Conservation (phyloP, 2,329 filamentous ascomycete species). For the Colletotrichum sansevieriae region DNA sequence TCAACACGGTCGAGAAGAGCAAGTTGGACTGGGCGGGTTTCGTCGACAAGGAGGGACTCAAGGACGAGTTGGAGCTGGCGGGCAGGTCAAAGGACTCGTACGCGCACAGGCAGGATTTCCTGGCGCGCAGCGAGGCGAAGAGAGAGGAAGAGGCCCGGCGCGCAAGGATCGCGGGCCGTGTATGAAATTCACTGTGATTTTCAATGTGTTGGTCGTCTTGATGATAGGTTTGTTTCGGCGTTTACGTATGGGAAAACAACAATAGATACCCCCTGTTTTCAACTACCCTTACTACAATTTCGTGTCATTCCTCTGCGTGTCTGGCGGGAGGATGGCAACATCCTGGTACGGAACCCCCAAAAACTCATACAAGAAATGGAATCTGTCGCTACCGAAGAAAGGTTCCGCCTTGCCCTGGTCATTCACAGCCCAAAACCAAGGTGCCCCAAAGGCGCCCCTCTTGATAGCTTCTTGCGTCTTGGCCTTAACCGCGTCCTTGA, state of each 20-base stretch:
- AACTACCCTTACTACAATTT: constrained; percentile 21
- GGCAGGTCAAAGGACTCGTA: constrained; percentile 75
- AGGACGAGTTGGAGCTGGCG: constrained; percentile 75
- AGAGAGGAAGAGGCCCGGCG: constrained; percentile 71
- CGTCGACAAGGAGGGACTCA: constrained; percentile 78
- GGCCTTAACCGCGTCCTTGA: constrained; percentile 61
- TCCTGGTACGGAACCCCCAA: constrained; percentile 72
- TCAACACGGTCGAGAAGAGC: constrained; percentile 80
- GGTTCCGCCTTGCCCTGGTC: constrained; percentile 70
- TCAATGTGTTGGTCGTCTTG: neutral
- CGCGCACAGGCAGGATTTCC: constrained; percentile 72
- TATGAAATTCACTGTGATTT: constrained; percentile 40
- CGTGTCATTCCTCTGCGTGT: constrained; percentile 1
- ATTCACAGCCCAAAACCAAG: constrained; percentile 80
- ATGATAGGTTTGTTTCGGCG: constrained; percentile 6
- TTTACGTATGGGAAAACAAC: neutral
- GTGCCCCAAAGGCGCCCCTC: constrained; percentile 79
- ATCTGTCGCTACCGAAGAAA: constrained; percentile 85
- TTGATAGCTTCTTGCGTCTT: constrained; percentile 73
- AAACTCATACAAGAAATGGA: constrained; percentile 77
- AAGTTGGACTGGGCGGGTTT: constrained; percentile 80
- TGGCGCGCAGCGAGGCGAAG: constrained; percentile 73
- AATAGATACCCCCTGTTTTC: constrained; percentile 38
- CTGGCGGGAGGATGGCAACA: constrained; percentile 56
- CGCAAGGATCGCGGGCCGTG: constrained; percentile 61